Conservation (phyloP, 2,329 filamentous ascomycete species). For the Cryphonectria naterciae region DNA sequence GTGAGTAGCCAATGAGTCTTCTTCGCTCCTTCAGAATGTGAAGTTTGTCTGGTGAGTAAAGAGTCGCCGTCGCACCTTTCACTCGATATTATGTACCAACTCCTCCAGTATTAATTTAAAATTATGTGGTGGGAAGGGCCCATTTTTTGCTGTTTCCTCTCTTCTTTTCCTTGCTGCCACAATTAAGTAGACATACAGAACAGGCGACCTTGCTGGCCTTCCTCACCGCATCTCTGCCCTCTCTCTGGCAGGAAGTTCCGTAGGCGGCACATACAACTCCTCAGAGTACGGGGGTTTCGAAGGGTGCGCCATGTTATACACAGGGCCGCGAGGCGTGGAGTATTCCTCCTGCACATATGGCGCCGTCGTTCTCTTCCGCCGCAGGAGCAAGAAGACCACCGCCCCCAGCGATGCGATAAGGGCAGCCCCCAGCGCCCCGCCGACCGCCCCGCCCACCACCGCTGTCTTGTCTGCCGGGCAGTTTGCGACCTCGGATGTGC, state of each 20-base stretch:
- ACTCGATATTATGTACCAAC: too few species aligned
- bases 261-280: background rate
- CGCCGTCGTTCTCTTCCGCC: background rate
- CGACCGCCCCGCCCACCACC: conserved; percentile 32
- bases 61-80: too few species aligned
- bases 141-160: too few species aligned
- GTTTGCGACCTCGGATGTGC: background rate
- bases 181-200: too few species aligned
- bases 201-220: too few species aligned
- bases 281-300: background rate
- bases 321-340: background rate
- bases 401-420: conserved; percentile 32
- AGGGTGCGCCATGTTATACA: background rate
- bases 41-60: too few species aligned
- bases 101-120: too few species aligned
- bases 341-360: background rate
- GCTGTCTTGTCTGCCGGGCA: conserved; percentile 33
- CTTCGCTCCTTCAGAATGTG: too few species aligned
- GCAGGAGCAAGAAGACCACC: conserved; percentile 25
- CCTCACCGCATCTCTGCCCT: conserved; percentile 6
- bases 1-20: background rate
- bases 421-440: conserved; percentile 32
- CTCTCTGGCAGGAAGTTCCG: background rate
- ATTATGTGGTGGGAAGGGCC: too few species aligned
- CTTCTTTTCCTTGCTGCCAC: too few species aligned